Evolutionary conservation across 345 rosid species (phyloP).

Genomic region (Citrus trifoliata): DNA sequence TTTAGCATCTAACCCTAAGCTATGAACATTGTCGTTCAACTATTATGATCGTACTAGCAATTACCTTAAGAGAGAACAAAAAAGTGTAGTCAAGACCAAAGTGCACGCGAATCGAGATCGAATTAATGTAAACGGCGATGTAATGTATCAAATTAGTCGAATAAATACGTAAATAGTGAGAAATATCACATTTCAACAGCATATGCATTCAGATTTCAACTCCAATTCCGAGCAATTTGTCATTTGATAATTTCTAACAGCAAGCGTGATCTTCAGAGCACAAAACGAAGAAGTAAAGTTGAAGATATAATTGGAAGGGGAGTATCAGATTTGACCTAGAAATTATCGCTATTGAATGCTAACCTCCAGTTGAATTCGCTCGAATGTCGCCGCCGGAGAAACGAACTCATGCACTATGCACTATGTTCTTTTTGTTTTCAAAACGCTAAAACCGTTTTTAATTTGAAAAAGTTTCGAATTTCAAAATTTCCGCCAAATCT

Average conservation of each 20-base stretch:
- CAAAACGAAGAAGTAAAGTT: background rate
- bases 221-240: background rate
- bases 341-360: background rate
- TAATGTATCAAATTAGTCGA: background rate
- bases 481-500: constrained; percentile 4
- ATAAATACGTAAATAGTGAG: background rate
- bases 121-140: background rate
- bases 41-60: background rate
- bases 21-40: background rate
- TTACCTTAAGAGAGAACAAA: background rate
- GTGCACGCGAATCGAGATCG: background rate
- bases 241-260: background rate
- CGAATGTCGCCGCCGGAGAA: background rate
- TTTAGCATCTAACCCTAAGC: background rate
- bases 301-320: background rate
- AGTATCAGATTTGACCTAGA: background rate
- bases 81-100: background rate
- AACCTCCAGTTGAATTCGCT: background rate
- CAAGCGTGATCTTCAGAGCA: background rate
- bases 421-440: too few relatives aligned
- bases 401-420: background rate
- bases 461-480: background rate
- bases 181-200: background rate
- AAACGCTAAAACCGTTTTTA: background rate
- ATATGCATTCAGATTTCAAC: background rate